Evolutionary conservation across 352 stramenopile species (phyloP).

Genomic region (Pythium dissotocum): DNA sequence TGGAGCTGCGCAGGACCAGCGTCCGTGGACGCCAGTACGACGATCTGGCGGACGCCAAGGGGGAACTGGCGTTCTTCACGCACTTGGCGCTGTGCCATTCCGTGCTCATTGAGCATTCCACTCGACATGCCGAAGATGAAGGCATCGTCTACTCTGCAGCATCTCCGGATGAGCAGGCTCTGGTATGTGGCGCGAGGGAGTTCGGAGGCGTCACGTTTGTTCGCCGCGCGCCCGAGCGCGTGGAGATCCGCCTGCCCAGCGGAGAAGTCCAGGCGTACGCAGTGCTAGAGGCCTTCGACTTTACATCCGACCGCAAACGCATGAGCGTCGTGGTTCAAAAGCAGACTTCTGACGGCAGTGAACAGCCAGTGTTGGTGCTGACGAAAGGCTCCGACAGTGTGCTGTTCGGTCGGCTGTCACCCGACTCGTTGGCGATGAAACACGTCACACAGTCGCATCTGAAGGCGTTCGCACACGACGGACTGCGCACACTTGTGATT

Average conservation of each 20-base stretch:
- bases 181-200: slow-evolving; percentile 76
- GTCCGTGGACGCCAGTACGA: slow-evolving; percentile 73
- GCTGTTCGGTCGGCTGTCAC: slow-evolving; percentile 70
- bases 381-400: slow-evolving; percentile 82
- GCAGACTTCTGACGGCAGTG: slow-evolving; percentile 47
- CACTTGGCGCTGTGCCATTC: slow-evolving; percentile 92
- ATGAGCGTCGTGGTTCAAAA: slow-evolving; percentile 80
- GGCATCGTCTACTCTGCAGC: slow-evolving; percentile 84
- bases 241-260: slow-evolving; percentile 53
- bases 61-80: slow-evolving; percentile 79
- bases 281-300: slow-evolving; percentile 92
- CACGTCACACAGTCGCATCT: slow-evolving; percentile 61
- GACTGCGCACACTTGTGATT: slow-evolving; percentile 87
- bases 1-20: slow-evolving; percentile 86
- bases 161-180: slow-evolving; percentile 79
- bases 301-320: slow-evolving; percentile 87
- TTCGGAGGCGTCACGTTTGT: slow-evolving; percentile 72
- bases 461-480: slow-evolving; percentile 78
- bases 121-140: slow-evolving; percentile 41
- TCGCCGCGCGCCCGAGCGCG: slow-evolving; percentile 51
- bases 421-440: slow-evolving; percentile 33
- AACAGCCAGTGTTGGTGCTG: slow-evolving; percentile 69
- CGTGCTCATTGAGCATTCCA: slow-evolving; percentile 93
- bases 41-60: slow-evolving; percentile 43
- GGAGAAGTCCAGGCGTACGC: slow-evolving; percentile 64